These are phyloP conservation scores for Notholithocarpus densiflorus DNA, from an alignment of 306 rosid genomes.

Conservation along the genomic window DNA sequence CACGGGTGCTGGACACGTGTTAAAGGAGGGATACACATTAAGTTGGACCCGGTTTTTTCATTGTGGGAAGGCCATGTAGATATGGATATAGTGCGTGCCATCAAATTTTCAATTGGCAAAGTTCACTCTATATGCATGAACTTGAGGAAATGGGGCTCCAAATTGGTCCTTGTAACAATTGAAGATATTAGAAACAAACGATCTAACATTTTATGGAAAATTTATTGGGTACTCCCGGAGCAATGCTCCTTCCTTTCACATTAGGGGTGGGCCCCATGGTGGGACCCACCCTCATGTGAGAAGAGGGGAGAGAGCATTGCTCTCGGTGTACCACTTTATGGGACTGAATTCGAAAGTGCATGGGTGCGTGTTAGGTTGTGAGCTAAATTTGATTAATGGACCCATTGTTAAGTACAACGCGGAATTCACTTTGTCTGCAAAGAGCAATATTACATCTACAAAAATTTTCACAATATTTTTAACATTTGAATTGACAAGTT, in stretches of 20 bases:
- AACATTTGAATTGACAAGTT: too few relatives aligned
- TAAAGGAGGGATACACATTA: constrained; percentile 11
- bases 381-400: neutral
- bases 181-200: neutral
- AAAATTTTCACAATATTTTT: too few relatives aligned
- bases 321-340: neutral
- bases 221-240: too few relatives aligned
- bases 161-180: neutral
- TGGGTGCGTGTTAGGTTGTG: neutral
- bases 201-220: neutral
- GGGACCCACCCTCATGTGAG: too few relatives aligned
- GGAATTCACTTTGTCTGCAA: too few relatives aligned
- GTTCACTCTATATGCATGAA: constrained; percentile 21
- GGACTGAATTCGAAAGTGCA: neutral
- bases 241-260: too few relatives aligned
- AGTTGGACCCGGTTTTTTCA: neutral
- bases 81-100: constrained; percentile 10
- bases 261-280: too few relatives aligned
- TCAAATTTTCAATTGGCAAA: constrained; percentile 1
- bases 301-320: too few relatives aligned
- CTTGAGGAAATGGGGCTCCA: neutral
- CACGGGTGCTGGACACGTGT: constrained; percentile 34
- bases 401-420: neutral
- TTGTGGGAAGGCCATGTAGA: neutral
- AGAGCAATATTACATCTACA: too few relatives aligned